Evolutionary conservation across 441 rosid genomes (phyloP).

Genomic region (Daphne laureola): DNA sequence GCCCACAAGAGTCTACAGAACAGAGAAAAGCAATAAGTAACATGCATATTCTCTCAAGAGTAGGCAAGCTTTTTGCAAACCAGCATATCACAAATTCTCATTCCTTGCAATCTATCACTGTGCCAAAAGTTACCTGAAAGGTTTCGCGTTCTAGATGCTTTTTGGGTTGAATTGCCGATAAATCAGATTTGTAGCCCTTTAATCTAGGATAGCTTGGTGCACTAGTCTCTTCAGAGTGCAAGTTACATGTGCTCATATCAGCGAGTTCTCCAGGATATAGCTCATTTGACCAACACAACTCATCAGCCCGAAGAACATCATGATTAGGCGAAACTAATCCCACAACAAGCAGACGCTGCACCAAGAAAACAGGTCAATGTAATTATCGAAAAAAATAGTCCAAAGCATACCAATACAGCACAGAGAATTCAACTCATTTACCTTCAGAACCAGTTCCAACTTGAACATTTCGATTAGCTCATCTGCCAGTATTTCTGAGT

Average conservation of each 20-base stretch:
- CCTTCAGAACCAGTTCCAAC: conserved; percentile 70
- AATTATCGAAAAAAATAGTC: conserved; percentile 6
- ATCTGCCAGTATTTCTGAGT: conserved; percentile 61
- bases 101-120: too few relatives aligned
- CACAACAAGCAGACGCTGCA: conserved; percentile 52
- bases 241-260: conserved; percentile 45
- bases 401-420: background rate
- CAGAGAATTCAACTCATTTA: conserved; percentile 11
- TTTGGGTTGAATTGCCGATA: conserved; percentile 21
- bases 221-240: conserved; percentile 33
- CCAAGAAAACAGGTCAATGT: conserved; percentile 6
- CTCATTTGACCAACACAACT: conserved; percentile 48
- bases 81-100: background rate
- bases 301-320: conserved; percentile 31
- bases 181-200: conserved; percentile 26
- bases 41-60: too few relatives aligned
- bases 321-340: conserved; percentile 40
- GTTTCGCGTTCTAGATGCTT: conserved; percentile 38
- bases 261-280: conserved; percentile 69
- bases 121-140: conserved; percentile 41
- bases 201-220: conserved; percentile 39
- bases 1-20: too few relatives aligned
- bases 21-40: too few relatives aligned
- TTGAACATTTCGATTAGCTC: conserved; percentile 71
- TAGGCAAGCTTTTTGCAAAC: background rate